Conservation (phyloP, 2,329 filamentous ascomycete species). For the Anisogramma anomala region DNA sequence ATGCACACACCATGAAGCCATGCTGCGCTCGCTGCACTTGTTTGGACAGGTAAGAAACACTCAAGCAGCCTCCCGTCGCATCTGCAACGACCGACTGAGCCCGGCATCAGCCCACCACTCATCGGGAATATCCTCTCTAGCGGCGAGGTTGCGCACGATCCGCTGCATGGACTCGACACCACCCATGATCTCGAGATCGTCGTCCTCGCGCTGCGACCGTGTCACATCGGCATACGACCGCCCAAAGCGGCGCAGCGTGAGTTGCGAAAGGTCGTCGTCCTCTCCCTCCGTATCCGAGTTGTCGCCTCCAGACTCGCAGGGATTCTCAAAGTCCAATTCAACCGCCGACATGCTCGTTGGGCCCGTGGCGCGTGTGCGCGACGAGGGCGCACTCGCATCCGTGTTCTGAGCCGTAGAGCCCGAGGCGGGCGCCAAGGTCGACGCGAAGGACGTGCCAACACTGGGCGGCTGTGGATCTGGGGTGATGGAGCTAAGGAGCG, state of each 20-base stretch:
- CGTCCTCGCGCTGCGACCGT: constrained; percentile 19
- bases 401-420: constrained; percentile 29
- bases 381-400: constrained; percentile 28
- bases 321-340: constrained; percentile 24
- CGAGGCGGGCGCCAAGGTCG: constrained; percentile 43
- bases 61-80: constrained; percentile 26
- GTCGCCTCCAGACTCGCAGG: constrained; percentile 43
- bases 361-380: constrained; percentile 34
- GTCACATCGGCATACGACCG: constrained; percentile 35
- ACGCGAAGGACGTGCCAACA: constrained; percentile 71
- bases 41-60: not conserved
- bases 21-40: not conserved
- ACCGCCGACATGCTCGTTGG: constrained; percentile 27
- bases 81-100: constrained; percentile 44
- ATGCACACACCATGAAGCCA: not conserved
- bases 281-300: constrained; percentile 44
- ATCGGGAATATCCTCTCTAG: constrained; percentile 65
- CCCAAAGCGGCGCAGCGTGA: constrained; percentile 16
- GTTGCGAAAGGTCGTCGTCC: constrained; percentile 27
- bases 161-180: constrained; percentile 47
- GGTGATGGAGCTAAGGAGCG: constrained; percentile 65
- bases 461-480: constrained; percentile 74
- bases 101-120: constrained; percentile 70
- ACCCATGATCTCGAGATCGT: constrained; percentile 27
- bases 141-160: constrained; percentile 58